Base-by-base conservation (phyloP, 768 basidiomycete genomes). In the Tylopilus felleus region DNA sequence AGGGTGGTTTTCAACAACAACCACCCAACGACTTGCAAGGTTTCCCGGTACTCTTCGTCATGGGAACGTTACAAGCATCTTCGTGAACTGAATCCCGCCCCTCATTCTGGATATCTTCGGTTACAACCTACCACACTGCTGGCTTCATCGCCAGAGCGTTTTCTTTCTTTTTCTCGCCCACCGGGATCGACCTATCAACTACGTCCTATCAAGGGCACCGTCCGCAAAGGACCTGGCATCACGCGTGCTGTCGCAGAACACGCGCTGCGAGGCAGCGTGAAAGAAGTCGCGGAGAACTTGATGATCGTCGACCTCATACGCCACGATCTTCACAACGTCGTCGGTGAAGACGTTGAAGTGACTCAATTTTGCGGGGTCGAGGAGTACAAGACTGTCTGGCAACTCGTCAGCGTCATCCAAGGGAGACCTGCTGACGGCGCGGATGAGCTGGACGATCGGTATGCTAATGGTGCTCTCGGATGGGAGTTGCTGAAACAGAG, bases 301-400 rank as follows among this genome's bases (percentile, higher is more conserved):
- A 98, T 98, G 95, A 97, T 98, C 58, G 95, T 97, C 23, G 95
- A 98, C 68, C 82, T 98, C 45, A 96, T 96, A 63, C 83, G 93
- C 31, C 90, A 97, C 60, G 95, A 98, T 71, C 75, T 98, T 31
- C 85, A 95, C 60, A 83, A 83, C 28, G 85, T 88, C 51, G 80
- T 96, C 19, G 91, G 90, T 1, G 86, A 90, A 36, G 78, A 87
- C 50, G 94, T 98, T 8, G 67, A 78, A 13, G 92, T 96, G 7
- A 85, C 81, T 52, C 85, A 93, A 58, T 89, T 98, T 62, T 97
- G 95, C 67, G 71, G 73, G 1, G 84, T 97, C 13, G 95, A 98
- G 67, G 91, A 92, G 61, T 97, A 94, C 67, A 83, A 92, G 72
- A 94, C 91, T 0, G 91, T 98, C 1, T 97, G 92, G 85, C 93